Evolutionary conservation across 257 asterid species (phyloP).

Genomic region (Capsicum baccatum): DNA sequence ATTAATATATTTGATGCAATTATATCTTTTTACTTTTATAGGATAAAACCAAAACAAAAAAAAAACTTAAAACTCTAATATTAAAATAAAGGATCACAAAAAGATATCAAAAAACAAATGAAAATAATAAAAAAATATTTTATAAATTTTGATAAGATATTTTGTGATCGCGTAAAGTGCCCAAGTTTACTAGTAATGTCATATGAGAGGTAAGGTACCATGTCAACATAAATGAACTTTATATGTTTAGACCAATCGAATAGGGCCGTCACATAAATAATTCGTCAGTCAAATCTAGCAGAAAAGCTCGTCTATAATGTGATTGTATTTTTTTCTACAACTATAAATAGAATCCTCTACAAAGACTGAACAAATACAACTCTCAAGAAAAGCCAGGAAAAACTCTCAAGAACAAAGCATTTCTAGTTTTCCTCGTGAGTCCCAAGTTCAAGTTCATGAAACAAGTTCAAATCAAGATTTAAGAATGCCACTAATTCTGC

Average conservation of each 20-base stretch:
- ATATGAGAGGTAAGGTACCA: not conserved
- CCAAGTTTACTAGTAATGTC: no score
- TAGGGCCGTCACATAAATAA: not conserved
- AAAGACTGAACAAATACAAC: not conserved
- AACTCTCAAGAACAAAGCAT: not conserved
- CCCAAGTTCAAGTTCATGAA: not conserved
- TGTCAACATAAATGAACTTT: not conserved
- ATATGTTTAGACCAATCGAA: not conserved
- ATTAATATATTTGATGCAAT: no score
- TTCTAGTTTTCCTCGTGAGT: not conserved
- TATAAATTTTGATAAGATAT: no score
- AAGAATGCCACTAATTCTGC: not conserved
- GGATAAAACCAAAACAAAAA: no score
- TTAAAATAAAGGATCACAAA: no score
- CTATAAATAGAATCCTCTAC: conserved; percentile 1
- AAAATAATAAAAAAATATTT: no score
- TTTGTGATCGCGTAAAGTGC: no score
- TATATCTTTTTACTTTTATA: no score
- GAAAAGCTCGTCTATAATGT: not conserved
- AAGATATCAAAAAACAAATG: no score
- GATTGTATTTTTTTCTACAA: not conserved
- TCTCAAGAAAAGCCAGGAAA: not conserved
- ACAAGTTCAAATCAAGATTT: conserved; percentile 23
- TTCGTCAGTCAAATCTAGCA: not conserved
- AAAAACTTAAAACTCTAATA: no score